These are phyloP conservation scores for Amanita polypyramis DNA, from an alignment of 768 basidiomycete species.

Conservation along the genomic window DNA sequence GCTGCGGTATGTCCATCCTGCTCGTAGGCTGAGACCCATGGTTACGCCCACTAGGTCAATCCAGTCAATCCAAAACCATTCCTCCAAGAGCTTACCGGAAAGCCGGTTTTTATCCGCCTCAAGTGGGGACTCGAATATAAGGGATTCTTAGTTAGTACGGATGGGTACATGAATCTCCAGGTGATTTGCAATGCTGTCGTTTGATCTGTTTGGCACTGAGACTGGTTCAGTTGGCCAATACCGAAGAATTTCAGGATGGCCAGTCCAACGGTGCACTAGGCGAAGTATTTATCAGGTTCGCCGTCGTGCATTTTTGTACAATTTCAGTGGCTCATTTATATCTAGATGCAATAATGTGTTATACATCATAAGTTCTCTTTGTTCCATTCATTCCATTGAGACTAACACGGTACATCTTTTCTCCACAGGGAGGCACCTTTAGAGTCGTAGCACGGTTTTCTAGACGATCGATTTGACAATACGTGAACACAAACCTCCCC, in stretches of 20 bases:
- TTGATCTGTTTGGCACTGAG: constrained; percentile 1
- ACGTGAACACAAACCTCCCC: too few species aligned
- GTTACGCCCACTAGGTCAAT: constrained; percentile 44
- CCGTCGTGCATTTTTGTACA: constrained; percentile 5
- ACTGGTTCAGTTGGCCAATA: constrained; percentile 81
- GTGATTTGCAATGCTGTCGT: constrained; percentile 25
- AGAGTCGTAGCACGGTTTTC: constrained; percentile 21
- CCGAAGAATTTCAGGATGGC: constrained; percentile 96
- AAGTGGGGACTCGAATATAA: constrained; percentile 99
- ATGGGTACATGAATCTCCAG: constrained; percentile 99
- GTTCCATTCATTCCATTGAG: constrained; percentile 10
- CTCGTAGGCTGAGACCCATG: background rate
- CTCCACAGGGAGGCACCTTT: constrained; percentile 66
- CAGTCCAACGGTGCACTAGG: constrained; percentile 94
- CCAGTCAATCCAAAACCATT: constrained; percentile 99
- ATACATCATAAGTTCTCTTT: constrained; percentile 67
- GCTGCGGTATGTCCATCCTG: constrained; percentile 39
- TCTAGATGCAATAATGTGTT: constrained; percentile 89
- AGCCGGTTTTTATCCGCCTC: constrained; percentile 87
- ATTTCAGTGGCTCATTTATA: constrained; percentile 7
- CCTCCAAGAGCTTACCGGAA: constrained; percentile 96
- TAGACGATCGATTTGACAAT: too few species aligned
- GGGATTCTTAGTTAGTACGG: constrained; percentile 97
- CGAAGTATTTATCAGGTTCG: constrained; percentile 96
- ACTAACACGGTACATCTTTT: constrained; percentile 3